phyloP scores from a whole-genome alignment of 768 basidiomycete genomes.

The Rhizopogon vinicolor region DNA sequence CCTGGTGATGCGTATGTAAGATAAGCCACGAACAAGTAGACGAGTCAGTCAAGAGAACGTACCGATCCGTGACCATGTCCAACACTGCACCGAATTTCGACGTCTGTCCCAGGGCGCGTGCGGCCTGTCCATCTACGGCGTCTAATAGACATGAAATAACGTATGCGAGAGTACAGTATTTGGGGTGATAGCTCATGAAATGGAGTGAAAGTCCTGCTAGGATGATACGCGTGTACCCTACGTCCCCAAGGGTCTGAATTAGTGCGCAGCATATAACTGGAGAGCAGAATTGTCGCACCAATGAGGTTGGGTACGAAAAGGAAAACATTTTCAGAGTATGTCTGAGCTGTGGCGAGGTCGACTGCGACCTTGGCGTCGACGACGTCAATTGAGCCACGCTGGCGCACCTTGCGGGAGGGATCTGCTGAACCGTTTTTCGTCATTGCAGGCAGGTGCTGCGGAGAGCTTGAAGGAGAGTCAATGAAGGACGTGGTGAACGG shows the following conservation, averaged over 20 bases:
- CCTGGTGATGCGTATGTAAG: slow-evolving; percentile 36
- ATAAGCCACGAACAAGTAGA: not conserved
- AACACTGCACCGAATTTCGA: slow-evolving; percentile 97
- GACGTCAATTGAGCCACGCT: slow-evolving; percentile 56
- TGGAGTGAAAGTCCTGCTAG: slow-evolving; percentile 85
- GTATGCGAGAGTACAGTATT: slow-evolving; percentile 87
- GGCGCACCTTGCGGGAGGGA: slow-evolving; percentile 27
- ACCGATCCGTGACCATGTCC: slow-evolving; percentile 99
- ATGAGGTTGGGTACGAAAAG: slow-evolving; percentile 97
- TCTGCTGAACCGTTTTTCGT: slow-evolving; percentile 25
- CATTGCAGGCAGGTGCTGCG: not conserved
- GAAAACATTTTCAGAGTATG: slow-evolving; percentile 93
- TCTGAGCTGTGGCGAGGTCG: slow-evolving; percentile 81
- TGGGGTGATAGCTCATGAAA: slow-evolving; percentile 95
- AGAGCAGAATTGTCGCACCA: slow-evolving; percentile 43
- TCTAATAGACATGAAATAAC: slow-evolving; percentile 89
- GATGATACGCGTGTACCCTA: slow-evolving; percentile 89
- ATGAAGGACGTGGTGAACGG: not conserved
- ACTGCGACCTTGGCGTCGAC: slow-evolving; percentile 84
- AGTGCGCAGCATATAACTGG: not conserved
- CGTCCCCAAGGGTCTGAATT: not conserved
- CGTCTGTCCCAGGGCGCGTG: slow-evolving; percentile 82
- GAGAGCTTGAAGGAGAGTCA: not conserved
- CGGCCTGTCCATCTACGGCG: slow-evolving; percentile 92
- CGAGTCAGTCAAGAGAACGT: slow-evolving; percentile 18